Conservation (phyloP, 139 green algal genomes). For the Microglena sp. region DNA sequence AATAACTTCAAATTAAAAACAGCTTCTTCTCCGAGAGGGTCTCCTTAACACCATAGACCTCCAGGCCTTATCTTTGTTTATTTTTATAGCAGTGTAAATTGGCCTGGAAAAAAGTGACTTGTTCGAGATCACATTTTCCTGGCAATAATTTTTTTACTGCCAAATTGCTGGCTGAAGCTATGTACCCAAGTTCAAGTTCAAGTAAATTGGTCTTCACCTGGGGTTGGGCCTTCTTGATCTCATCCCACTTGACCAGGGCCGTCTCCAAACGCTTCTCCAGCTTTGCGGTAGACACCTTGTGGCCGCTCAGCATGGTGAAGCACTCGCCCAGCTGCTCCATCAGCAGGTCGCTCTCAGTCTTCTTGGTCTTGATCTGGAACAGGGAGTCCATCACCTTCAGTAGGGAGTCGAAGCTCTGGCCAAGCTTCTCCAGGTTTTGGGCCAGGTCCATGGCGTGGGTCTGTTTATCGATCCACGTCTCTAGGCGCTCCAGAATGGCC, state of each 20-base stretch:
- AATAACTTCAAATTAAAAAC: no score
- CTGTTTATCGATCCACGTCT: slow-evolving; percentile 57
- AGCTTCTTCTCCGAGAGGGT: no score
- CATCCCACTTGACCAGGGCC: slow-evolving; percentile 38
- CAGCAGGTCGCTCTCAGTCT: slow-evolving; percentile 52
- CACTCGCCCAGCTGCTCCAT: slow-evolving; percentile 68
- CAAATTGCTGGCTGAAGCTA: no score
- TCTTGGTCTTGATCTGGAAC: slow-evolving; percentile 59
- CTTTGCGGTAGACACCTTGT: slow-evolving; percentile 42
- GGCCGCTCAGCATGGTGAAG: slow-evolving; percentile 29
- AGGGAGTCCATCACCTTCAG: slow-evolving; percentile 74
- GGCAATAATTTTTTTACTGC: no score
- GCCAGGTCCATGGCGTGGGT: slow-evolving; percentile 56
- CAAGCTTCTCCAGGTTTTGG: slow-evolving; percentile 29
- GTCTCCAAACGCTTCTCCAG: slow-evolving; percentile 63
- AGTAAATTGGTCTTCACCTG: no score
- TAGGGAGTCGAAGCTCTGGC: slow-evolving; percentile 50
- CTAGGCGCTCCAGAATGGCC: slow-evolving; percentile 44
- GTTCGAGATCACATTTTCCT: no score
- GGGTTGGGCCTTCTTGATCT: slow-evolving; percentile 58
- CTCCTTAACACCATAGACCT: no score
- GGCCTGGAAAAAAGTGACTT: no score
- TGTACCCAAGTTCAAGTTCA: no score
- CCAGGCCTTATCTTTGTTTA: no score
- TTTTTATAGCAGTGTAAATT: no score